phyloP scores from a whole-genome alignment of 306 rosid genomes.

The Vigna radiata region DNA sequence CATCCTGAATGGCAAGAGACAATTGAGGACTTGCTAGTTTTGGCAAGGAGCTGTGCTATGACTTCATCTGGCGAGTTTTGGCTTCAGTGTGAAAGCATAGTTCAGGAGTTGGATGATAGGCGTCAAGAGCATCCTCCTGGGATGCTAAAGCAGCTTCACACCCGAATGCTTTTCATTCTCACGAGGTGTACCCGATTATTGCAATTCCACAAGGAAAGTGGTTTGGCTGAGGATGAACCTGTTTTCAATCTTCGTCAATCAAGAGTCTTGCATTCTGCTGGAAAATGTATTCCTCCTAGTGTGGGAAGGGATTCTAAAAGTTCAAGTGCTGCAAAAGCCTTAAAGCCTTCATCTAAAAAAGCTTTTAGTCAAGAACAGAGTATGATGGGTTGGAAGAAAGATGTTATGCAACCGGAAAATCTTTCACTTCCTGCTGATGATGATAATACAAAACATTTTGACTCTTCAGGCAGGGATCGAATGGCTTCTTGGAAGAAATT shows the following conservation, averaged over 20 bases:
- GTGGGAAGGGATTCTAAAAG: slow-evolving; percentile 67
- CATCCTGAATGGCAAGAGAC: slow-evolving; percentile 99
- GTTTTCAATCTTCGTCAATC: slow-evolving; percentile 84
- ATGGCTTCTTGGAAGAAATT: slow-evolving; percentile 95
- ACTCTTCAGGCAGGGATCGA: slow-evolving; percentile 72
- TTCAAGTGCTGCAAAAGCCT: slow-evolving; percentile 59
- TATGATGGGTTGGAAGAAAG: slow-evolving; percentile 72
- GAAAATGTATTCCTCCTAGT: slow-evolving; percentile 70
- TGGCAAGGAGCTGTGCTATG: slow-evolving; percentile 97
- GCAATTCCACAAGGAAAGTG: slow-evolving; percentile 97
- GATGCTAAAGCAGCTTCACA: slow-evolving; percentile 90
- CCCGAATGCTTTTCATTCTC: slow-evolving; percentile 94
- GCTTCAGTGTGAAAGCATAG: slow-evolving; percentile 98
- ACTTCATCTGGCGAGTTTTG: slow-evolving; percentile 92
- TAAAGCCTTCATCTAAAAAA: slow-evolving; percentile 74
- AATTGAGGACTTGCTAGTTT: slow-evolving; percentile 91
- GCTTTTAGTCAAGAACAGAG: slow-evolving; percentile 93
- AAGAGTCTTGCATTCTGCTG: slow-evolving; percentile 72
- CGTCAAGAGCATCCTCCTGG: slow-evolving; percentile 98
- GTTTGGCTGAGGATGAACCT: slow-evolving; percentile 88
- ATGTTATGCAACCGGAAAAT: slow-evolving; percentile 52
- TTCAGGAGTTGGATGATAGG: slow-evolving; percentile 98
- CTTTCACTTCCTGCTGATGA: slow-evolving; percentile 54
- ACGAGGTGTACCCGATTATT: slow-evolving; percentile 95
- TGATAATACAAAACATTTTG: slow-evolving; percentile 59